Percentiles rank a stretch among this genome's conserved stretches.
Conservation (phyloP, 2,329 filamentous ascomycete species). For the Karstenula rhodostoma region DNA sequence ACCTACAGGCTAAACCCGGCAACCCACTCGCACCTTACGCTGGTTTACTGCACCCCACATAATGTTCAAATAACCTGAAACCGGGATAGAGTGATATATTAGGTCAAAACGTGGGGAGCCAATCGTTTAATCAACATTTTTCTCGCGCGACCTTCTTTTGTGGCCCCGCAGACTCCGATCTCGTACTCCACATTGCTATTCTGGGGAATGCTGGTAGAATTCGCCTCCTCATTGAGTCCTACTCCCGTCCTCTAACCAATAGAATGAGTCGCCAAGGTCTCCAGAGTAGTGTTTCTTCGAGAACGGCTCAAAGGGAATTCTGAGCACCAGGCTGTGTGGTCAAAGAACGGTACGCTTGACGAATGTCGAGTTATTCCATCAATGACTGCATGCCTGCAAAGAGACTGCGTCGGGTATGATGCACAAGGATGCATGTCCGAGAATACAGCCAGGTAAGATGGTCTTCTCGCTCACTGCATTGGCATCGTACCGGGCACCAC, state of each 20-base stretch:
- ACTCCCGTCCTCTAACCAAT: slow-evolving; percentile 19
- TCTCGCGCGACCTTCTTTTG: slow-evolving; percentile 6
- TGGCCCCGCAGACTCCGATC: slow-evolving; percentile 10
- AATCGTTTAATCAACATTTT: slow-evolving; percentile 15
- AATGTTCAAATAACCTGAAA: slow-evolving; percentile 29
- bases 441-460: slow-evolving; percentile 6
- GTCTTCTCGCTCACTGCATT: not conserved
- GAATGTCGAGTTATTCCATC: slow-evolving; percentile 28
- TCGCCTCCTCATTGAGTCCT: slow-evolving; percentile 18
- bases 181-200: slow-evolving; percentile 16
- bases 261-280: slow-evolving; percentile 22
- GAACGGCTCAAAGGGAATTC: slow-evolving; percentile 38
- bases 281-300: slow-evolving; percentile 25
- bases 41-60: slow-evolving; percentile 36
- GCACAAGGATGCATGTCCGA: slow-evolving; percentile 14
- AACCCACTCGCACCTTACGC: slow-evolving; percentile 24
- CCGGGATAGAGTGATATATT: slow-evolving; percentile 26
- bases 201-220: slow-evolving; percentile 13
- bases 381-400: slow-evolving; percentile 21
- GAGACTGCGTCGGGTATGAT: slow-evolving; percentile 5
- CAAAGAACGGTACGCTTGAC: slow-evolving; percentile 8
- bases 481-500: not conserved
- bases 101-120: slow-evolving; percentile 6
- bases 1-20: slow-evolving; percentile 42
- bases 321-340: slow-evolving; percentile 19